A percentile compares a stretch with the other conserved stretches of the same genome.
These are phyloP conservation scores for Saitozyma podzolica DNA, from an alignment of 768 basidiomycete genomes.

Conservation along the genomic window DNA sequence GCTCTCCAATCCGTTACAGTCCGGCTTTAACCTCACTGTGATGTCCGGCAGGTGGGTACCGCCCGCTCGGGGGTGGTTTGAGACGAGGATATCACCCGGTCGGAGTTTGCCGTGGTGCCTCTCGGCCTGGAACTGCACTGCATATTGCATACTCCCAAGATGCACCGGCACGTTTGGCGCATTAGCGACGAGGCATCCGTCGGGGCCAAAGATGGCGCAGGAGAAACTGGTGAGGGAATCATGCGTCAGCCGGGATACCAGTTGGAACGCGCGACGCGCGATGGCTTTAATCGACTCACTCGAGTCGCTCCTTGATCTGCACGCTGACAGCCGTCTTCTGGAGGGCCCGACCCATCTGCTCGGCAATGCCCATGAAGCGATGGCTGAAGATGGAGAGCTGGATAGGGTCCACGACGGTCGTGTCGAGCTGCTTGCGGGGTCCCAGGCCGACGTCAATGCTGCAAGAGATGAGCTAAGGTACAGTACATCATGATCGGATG, in stretches of 20 bases:
- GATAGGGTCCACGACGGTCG: conserved; percentile 3
- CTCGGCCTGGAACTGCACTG: conserved; percentile 44
- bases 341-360: conserved; percentile 88
- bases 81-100: conserved; percentile 89
- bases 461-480: too few species aligned
- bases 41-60: conserved; percentile 37
- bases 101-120: conserved; percentile 60
- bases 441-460: conserved; percentile 11
- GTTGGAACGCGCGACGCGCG: too few species aligned
- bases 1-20: too few species aligned
- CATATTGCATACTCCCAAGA: conserved; percentile 43
- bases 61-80: conserved; percentile 54
- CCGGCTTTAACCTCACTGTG: conserved; percentile 55
- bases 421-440: conserved; percentile 8
- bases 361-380: conserved; percentile 54
- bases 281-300: conserved; percentile 45
- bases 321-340: conserved; percentile 89
- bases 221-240: conserved; percentile 59
- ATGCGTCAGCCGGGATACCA: too few species aligned
- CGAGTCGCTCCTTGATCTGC: conserved; percentile 93
- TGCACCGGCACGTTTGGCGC: conserved; percentile 57
- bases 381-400: conserved; percentile 5
- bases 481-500: too few species aligned
- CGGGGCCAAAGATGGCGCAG: conserved; percentile 92
- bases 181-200: conserved; percentile 91